phyloP scores from a whole-genome alignment of 1,284 basidiomycete species.

The Puccinia horiana region DNA sequence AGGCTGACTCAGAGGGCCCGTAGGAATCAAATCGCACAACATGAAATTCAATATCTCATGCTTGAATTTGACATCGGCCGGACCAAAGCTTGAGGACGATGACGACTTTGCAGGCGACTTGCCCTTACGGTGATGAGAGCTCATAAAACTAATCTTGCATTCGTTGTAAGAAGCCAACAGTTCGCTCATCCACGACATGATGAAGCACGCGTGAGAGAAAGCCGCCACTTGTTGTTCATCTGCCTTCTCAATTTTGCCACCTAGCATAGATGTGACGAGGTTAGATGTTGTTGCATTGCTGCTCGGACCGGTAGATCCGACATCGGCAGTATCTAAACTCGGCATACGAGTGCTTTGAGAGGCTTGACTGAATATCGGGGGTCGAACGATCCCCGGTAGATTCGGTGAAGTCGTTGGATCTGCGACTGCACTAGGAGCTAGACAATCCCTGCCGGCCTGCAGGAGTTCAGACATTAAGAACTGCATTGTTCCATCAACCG shows the following conservation, averaged over 20 bases:
- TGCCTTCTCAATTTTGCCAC: conserved; percentile 22
- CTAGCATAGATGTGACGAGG: conserved; percentile 4
- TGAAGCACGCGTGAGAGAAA: conserved; percentile 75
- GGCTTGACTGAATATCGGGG: conserved; percentile 39
- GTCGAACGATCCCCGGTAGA: conserved; percentile 32
- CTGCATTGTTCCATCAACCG: conserved; percentile 49
- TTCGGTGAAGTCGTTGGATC: conserved; percentile 16
- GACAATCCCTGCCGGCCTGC: conserved; percentile 42
- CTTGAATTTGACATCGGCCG: conserved; percentile 51
- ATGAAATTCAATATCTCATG: conserved; percentile 71
- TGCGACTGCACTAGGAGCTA: conserved; percentile 16
- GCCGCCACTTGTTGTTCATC: conserved; percentile 56
- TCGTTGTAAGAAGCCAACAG: conserved; percentile 87
- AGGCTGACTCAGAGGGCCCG: conserved; percentile 56
- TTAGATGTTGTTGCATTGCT: neutral
- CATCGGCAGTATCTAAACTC: neutral
- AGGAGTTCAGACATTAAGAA: conserved; percentile 48
- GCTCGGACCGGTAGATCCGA: conserved; percentile 4
- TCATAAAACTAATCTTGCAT: conserved; percentile 84
- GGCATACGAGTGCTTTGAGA: conserved; percentile 5
- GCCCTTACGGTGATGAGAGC: conserved; percentile 70
- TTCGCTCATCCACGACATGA: conserved; percentile 90
- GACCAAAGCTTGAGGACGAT: conserved; percentile 64
- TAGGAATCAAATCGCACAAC: conserved; percentile 60
- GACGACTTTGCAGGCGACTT: conserved; percentile 67